Conservation (phyloP, 495 filamentous ascomycete genomes). For the Penicillium herquei region DNA sequence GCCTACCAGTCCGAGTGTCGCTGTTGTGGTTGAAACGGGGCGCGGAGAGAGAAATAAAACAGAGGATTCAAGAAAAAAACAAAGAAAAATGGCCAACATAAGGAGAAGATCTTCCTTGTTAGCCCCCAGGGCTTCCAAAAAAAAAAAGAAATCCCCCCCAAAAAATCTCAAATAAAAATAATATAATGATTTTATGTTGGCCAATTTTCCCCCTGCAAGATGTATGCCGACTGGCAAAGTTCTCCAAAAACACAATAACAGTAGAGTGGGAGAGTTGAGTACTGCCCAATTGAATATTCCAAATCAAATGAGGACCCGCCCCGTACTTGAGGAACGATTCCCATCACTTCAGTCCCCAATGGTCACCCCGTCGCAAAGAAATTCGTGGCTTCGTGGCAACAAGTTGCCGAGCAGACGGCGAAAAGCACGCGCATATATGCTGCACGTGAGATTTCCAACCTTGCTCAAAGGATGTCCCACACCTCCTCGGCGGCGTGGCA, state of each 20-base stretch:
- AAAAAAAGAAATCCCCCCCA: too few relatives aligned
- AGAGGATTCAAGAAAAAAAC: background rate
- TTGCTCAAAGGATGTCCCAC: constrained; percentile 79
- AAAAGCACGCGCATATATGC: constrained; percentile 4
- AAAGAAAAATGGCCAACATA: background rate
- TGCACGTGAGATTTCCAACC: constrained; percentile 11
- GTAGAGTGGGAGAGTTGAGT: background rate
- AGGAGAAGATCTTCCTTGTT: background rate
- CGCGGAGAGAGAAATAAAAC: background rate
- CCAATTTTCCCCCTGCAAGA: background rate
- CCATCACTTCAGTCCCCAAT: background rate
- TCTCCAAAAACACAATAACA: constrained; percentile 2
- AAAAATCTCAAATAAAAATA: background rate
- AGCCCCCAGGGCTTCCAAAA: background rate
- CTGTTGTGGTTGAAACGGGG: constrained; percentile 10
- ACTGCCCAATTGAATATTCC: background rate
- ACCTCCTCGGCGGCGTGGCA: constrained; percentile 97
- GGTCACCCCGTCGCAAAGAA: constrained; percentile 15
- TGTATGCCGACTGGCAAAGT: background rate
- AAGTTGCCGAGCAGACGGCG: constrained; percentile 5
- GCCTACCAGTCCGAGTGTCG: constrained; percentile 32
- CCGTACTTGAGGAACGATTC: background rate
- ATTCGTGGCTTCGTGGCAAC: constrained; percentile 36
- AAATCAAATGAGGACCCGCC: background rate
- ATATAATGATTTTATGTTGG: background rate